phyloP scores from a whole-genome alignment of 805 yeast genomes.

The Saccharomyces mikatae region DNA sequence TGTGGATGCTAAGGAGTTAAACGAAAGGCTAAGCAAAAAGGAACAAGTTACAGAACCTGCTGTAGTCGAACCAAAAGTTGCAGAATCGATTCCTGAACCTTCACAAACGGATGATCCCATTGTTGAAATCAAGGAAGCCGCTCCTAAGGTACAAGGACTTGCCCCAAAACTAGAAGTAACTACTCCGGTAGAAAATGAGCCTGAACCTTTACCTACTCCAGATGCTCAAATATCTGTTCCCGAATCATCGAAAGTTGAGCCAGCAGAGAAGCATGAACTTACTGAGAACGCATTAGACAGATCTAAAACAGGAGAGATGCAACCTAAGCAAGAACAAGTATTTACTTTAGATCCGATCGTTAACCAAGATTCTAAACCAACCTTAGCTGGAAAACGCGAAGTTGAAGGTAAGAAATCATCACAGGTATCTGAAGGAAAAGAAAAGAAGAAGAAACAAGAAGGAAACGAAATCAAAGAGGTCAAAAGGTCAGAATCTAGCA shows the following conservation, averaged over 20 bases:
- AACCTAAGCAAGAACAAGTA: constrained; percentile 2
- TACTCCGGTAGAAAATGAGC: neutral
- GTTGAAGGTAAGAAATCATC: neutral
- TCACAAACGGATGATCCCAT: constrained; percentile 6
- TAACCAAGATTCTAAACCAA: neutral
- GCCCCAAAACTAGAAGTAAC: neutral
- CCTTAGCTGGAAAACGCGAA: neutral
- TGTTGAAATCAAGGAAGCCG: constrained; percentile 1
- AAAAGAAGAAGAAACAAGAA: neutral
- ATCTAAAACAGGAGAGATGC: neutral
- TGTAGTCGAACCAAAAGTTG: neutral
- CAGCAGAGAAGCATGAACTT: neutral
- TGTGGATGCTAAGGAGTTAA: constrained; percentile 53
- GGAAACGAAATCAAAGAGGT: neutral
- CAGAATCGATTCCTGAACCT: constrained; percentile 2
- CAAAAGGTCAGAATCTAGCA: neutral
- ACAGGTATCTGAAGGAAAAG: neutral
- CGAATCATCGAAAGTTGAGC: neutral
- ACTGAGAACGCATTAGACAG: neutral
- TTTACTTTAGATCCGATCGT: neutral
- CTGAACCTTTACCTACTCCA: neutral
- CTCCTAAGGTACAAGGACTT: neutral
- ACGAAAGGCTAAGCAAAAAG: constrained; percentile 33
- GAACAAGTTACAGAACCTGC: constrained; percentile 4
- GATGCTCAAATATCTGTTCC: neutral